These are phyloP conservation scores for Metarhizium sp. DNA, from an alignment of 2,329 filamentous ascomycete species.

Conservation along the genomic window DNA sequence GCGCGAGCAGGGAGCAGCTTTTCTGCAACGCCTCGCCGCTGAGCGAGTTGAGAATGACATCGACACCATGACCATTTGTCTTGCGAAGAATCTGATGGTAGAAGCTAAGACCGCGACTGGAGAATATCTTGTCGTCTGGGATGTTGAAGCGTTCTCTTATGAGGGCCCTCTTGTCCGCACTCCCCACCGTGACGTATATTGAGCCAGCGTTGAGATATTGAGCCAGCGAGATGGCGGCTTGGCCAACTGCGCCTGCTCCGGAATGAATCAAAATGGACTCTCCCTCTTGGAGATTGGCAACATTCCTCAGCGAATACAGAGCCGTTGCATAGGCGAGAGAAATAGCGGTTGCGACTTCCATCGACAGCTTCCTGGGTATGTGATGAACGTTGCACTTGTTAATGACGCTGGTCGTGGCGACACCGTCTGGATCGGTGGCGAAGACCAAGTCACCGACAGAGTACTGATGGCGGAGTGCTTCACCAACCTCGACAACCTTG, in stretches of 20 bases:
- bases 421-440: slow-evolving; percentile 6
- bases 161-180: slow-evolving; percentile 17
- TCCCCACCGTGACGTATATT: slow-evolving; percentile 21
- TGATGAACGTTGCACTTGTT: slow-evolving; percentile 23
- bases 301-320: slow-evolving; percentile 8
- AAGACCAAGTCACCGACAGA: slow-evolving; percentile 67
- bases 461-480: slow-evolving; percentile 44
- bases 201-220: slow-evolving; percentile 11
- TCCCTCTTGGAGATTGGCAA: slow-evolving; percentile 19
- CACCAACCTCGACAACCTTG: slow-evolving; percentile 11
- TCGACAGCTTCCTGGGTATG: slow-evolving; percentile 8
- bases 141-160: slow-evolving; percentile 25
- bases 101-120: slow-evolving; percentile 16
- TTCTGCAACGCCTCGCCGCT: slow-evolving; percentile 31
- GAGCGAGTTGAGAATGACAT: slow-evolving; percentile 54
- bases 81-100: slow-evolving; percentile 8
- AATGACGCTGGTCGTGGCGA: slow-evolving; percentile 16
- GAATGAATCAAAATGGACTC: slow-evolving; percentile 22
- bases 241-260: slow-evolving; percentile 20
- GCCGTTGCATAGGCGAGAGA: slow-evolving; percentile 10
- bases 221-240: slow-evolving; percentile 18
- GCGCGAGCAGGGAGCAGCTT: slow-evolving; percentile 33
- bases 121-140: slow-evolving; percentile 20
- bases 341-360: slow-evolving; percentile 21
- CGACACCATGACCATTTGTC: slow-evolving; percentile 46